Conservation (phyloP, 2,329 filamentous ascomycete genomes). For the Myriosclerotinia duriaeana region DNA sequence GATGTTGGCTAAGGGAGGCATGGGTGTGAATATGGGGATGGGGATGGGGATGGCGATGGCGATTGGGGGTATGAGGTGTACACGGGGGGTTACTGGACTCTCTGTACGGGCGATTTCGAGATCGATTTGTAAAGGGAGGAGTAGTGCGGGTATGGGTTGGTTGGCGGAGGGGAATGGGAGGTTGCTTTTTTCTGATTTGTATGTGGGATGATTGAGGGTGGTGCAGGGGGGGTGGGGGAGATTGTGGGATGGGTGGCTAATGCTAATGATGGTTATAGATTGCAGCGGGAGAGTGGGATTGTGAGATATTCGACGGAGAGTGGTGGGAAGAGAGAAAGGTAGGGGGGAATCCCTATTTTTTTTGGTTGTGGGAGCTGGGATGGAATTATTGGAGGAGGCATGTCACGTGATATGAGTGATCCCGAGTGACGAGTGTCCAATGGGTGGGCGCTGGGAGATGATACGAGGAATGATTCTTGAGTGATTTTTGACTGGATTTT, state of each 20-base stretch:
- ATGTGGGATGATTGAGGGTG: constrained; percentile 1
- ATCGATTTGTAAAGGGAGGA: neutral
- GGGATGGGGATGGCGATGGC: neutral
- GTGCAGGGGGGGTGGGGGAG: neutral
- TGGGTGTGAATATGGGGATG: neutral
- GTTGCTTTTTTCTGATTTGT: constrained; percentile 5
- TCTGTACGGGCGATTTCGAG: neutral
- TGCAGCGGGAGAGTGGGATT: neutral
- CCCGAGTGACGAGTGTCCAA: neutral
- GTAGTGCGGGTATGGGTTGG: neutral
- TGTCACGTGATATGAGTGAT: neutral
- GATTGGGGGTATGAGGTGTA: neutral
- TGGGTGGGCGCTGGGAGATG: neutral
- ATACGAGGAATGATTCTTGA: neutral
- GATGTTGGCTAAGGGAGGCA: neutral
- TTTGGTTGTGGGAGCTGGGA: neutral
- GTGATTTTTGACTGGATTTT: neutral
- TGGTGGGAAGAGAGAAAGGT: constrained; percentile 1
- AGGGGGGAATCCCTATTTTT: neutral
- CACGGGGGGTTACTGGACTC: neutral
- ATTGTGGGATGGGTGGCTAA: neutral
- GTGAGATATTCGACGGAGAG: constrained; percentile 13
- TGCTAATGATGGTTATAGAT: neutral
- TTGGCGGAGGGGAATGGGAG: neutral
- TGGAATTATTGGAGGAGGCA: neutral